These are phyloP conservation scores for Eucalyptus regnans DNA, from an alignment of 345 rosid genomes.

Conservation along the genomic window DNA sequence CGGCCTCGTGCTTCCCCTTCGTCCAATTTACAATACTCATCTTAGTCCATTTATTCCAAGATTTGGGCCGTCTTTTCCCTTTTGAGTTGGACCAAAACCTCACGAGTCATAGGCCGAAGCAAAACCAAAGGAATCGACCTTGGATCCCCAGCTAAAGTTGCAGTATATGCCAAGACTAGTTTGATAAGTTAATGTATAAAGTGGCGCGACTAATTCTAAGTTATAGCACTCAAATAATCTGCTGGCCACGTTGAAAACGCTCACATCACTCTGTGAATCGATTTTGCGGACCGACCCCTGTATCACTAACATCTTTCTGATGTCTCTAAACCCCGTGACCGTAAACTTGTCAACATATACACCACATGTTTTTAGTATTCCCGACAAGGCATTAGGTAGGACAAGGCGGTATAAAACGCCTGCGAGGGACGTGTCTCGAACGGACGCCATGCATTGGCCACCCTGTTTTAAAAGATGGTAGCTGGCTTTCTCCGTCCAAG, in stretches of 20 bases:
- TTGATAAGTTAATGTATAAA: not conserved
- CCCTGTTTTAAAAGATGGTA: not conserved
- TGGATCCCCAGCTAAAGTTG: not conserved
- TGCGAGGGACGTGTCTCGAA: not conserved
- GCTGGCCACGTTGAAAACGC: not conserved
- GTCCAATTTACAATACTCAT: not conserved
- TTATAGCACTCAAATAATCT: not conserved
- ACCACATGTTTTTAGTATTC: not conserved
- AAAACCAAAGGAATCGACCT: not conserved
- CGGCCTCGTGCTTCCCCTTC: not conserved
- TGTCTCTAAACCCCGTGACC: not conserved
- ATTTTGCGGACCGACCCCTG: not conserved
- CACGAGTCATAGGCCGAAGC: not conserved
- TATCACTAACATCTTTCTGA: not conserved
- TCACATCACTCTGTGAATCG: not conserved
- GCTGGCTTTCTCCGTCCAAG: not conserved
- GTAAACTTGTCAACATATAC: not conserved
- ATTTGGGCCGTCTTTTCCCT: not conserved
- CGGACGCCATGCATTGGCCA: not conserved
- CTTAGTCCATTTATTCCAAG: not conserved
- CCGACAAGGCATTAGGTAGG: not conserved
- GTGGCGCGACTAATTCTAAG: not conserved
- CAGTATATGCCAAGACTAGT: not conserved
- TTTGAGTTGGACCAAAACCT: not conserved
- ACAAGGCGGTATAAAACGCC: not conserved